These are phyloP conservation scores for Candida sp. DNA, from an alignment of 1,139 yeast genomes.

Conservation along the genomic window DNA sequence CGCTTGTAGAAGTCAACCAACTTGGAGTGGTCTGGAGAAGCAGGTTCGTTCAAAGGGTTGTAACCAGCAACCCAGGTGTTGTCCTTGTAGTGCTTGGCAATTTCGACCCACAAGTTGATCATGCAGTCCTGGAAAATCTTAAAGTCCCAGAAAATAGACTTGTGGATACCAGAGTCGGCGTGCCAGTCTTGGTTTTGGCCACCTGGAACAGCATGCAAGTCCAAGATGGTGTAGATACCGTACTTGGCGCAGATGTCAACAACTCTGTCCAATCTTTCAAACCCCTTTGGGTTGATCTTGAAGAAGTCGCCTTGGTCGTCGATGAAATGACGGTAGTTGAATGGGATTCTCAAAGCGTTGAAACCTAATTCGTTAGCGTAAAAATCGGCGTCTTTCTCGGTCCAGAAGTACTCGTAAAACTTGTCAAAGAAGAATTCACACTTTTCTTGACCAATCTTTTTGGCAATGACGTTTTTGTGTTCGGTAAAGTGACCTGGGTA, in stretches of 20 bases:
- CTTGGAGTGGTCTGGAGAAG: conserved; percentile 39
- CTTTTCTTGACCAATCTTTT: conserved; percentile 44
- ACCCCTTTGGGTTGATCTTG: conserved; percentile 41
- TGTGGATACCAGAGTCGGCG: conserved; percentile 44
- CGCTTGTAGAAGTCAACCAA: conserved; percentile 38
- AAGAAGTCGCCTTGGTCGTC: conserved; percentile 44
- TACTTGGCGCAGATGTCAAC: conserved; percentile 41
- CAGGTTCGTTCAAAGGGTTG: conserved; percentile 53
- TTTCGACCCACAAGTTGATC: conserved; percentile 42
- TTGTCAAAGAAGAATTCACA: conserved; percentile 47
- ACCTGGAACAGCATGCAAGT: conserved; percentile 50
- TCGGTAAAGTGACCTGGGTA: conserved; percentile 54
- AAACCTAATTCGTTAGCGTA: conserved; percentile 39
- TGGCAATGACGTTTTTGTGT: conserved; percentile 38
- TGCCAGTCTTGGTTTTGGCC: conserved; percentile 59
- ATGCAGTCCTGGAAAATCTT: conserved; percentile 46
- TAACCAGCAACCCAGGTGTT: conserved; percentile 53
- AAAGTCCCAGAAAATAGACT: conserved; percentile 50
- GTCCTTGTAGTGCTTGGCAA: conserved; percentile 44
- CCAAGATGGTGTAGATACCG: conserved; percentile 47
- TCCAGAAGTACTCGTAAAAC: conserved; percentile 53
- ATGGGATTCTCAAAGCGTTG: conserved; percentile 49
- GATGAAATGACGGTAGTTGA: conserved; percentile 50
- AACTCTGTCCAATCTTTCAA: conserved; percentile 40
- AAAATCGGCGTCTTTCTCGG: conserved; percentile 46